A percentile compares a stretch with the other conserved stretches of the same genome.
Conservation (phyloP, 345 rosid genomes). For the Hypericum androsaemum region DNA sequence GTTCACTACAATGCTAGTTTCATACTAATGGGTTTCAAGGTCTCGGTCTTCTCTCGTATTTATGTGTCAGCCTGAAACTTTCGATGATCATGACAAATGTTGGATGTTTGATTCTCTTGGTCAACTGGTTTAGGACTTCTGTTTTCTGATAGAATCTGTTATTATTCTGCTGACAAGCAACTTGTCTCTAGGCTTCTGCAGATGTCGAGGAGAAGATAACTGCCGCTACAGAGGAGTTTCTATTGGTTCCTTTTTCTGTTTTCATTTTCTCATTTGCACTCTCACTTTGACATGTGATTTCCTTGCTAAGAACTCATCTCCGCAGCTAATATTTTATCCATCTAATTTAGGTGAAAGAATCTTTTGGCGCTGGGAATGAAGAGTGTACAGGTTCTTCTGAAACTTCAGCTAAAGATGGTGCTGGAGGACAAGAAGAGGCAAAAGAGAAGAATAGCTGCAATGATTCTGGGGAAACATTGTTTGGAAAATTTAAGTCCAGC, state of each 20-base stretch:
- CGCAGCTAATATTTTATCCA: not conserved
- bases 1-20: no score
- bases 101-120: not conserved
- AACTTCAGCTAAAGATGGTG: slow-evolving; percentile 33
- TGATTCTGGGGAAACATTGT: slow-evolving; percentile 44
- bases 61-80: no score
- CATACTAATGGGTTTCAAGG: no score
- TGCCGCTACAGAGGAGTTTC: slow-evolving; percentile 84
- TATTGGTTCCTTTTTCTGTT: not conserved
- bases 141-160: not conserved
- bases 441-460: slow-evolving; percentile 33
- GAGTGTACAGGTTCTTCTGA: slow-evolving; percentile 33
- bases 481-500: slow-evolving; percentile 54
- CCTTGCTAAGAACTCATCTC: not conserved
- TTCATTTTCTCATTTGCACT: no score
- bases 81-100: no score
- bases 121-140: not conserved
- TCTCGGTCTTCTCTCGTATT: no score
- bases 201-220: slow-evolving; percentile 66
- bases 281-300: not conserved
- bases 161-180: not conserved
- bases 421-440: slow-evolving; percentile 28
- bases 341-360: slow-evolving; percentile 62
- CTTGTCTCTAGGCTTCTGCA: slow-evolving; percentile 58
- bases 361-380: slow-evolving; percentile 45